Conservation (phyloP, 257 asterid genomes). For the Osmanthus fragrans region DNA sequence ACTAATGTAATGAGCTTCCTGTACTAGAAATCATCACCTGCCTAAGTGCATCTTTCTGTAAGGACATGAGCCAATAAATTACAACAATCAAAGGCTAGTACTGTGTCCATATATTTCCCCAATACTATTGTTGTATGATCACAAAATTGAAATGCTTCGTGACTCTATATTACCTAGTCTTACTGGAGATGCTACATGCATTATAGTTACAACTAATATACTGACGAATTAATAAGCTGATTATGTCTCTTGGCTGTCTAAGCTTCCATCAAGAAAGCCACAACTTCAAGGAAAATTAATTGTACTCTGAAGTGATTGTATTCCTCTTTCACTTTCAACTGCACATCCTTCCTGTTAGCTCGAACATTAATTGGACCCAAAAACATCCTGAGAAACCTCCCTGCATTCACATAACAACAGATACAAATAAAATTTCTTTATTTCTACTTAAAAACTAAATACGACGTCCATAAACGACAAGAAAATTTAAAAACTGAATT, state of each 20-base stretch:
- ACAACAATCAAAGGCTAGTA: too few species aligned
- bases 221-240: too few species aligned
- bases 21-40: too few species aligned
- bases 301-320: conserved; percentile 90
- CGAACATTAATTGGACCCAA: conserved; percentile 95
- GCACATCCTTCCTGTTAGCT: conserved; percentile 92
- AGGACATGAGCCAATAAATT: too few species aligned
- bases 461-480: not conserved
- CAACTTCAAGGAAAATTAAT: not conserved
- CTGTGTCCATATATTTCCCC: too few species aligned
- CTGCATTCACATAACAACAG: conserved; percentile 40
- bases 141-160: too few species aligned
- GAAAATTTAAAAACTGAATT: not conserved
- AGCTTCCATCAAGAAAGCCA: not conserved
- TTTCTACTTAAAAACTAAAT: conserved; percentile 1
- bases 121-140: too few species aligned
- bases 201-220: too few species aligned
- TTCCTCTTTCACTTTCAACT: conserved; percentile 88
- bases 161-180: too few species aligned
- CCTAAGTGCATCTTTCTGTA: not conserved
- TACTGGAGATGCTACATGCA: too few species aligned
- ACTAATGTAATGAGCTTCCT: conserved; percentile 1
- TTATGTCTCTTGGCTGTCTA: not conserved
- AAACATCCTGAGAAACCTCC: conserved; percentile 85
- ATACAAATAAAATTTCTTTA: conserved; percentile 21